Evolutionary conservation across 768 basidiomycete species (phyloP).

Genomic region (Boletus rubescentipes): DNA sequence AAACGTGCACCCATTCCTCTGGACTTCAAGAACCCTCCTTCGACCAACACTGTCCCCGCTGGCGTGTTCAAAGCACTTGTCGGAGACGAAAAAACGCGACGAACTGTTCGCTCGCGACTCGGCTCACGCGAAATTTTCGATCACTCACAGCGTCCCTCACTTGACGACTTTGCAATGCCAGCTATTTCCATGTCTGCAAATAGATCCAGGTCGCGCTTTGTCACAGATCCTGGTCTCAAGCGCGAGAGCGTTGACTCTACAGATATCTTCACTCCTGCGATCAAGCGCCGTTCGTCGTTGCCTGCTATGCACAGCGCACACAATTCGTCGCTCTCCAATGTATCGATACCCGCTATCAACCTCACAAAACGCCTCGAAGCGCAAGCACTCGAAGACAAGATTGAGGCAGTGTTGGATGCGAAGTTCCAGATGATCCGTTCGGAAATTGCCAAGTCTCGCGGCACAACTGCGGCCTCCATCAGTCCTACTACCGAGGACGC

Average conservation of each 20-base stretch:
- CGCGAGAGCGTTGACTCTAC: conserved; percentile 30
- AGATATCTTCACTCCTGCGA: conserved; percentile 45
- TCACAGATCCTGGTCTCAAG: conserved; percentile 55
- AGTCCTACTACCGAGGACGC: conserved; percentile 55
- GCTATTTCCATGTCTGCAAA: conserved; percentile 64
- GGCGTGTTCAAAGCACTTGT: conserved; percentile 82
- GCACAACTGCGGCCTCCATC: conserved; percentile 30
- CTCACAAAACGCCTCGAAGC: conserved; percentile 57
- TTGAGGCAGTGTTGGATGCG: conserved; percentile 67
- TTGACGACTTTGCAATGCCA: conserved; percentile 73
- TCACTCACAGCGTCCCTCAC: conserved; percentile 63
- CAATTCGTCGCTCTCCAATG: conserved; percentile 43
- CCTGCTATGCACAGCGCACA: conserved; percentile 51
- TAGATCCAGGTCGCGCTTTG: conserved; percentile 50
- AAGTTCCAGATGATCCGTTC: conserved; percentile 55
- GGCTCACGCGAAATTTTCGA: conserved; percentile 74
- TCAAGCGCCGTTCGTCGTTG: conserved; percentile 55
- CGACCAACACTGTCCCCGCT: conserved; percentile 78
- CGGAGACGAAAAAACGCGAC: conserved; percentile 64
- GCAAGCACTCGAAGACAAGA: conserved; percentile 57
- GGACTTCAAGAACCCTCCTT: conserved; percentile 69
- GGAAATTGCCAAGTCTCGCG: conserved; percentile 34
- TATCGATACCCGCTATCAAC: conserved; percentile 48
- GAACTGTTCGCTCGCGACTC: conserved; percentile 72
- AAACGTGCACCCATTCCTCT: conserved; percentile 75